A percentile compares a stretch with the other conserved stretches of the same genome.
These are phyloP conservation scores for Raffaelea albimanens DNA, from an alignment of 2,329 filamentous ascomycete species.

Conservation along the genomic window DNA sequence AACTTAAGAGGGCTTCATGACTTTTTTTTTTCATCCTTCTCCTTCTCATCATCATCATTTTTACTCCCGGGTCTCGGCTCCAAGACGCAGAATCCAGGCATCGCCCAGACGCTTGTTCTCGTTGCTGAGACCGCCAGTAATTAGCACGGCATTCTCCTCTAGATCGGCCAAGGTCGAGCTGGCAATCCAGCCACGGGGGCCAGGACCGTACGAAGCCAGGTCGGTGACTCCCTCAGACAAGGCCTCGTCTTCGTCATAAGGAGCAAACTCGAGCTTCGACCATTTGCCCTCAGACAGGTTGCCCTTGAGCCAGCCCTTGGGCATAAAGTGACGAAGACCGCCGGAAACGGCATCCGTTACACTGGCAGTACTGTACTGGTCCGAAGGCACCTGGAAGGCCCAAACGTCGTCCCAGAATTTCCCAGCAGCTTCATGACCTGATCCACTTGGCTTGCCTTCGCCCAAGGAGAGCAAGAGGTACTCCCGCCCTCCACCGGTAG, in stretches of 20 bases:
- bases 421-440: constrained; percentile 41
- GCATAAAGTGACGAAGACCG: constrained; percentile 8
- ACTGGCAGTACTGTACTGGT: constrained; percentile 44
- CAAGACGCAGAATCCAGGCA: constrained; percentile 54
- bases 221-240: constrained; percentile 30
- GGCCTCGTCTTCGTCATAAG: constrained; percentile 40
- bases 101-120: constrained; percentile 45
- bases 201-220: constrained; percentile 34
- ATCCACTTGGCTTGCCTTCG: constrained; percentile 38
- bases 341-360: constrained; percentile 46
- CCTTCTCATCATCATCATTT: neutral
- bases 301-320: constrained; percentile 8
- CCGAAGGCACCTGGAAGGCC: constrained; percentile 51
- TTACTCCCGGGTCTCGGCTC: constrained; percentile 15
- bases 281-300: constrained; percentile 36
- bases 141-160: constrained; percentile 47
- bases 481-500: constrained; percentile 49
- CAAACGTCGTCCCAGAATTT: constrained; percentile 52
- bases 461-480: constrained; percentile 55
- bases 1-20: too few relatives aligned
- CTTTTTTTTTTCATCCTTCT: too few relatives aligned
- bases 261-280: constrained; percentile 35
- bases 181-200: constrained; percentile 47
- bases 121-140: constrained; percentile 51
- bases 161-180: constrained; percentile 47